phyloP scores from a whole-genome alignment of 2,329 filamentous ascomycete species.

The Penicillium sp. region DNA sequence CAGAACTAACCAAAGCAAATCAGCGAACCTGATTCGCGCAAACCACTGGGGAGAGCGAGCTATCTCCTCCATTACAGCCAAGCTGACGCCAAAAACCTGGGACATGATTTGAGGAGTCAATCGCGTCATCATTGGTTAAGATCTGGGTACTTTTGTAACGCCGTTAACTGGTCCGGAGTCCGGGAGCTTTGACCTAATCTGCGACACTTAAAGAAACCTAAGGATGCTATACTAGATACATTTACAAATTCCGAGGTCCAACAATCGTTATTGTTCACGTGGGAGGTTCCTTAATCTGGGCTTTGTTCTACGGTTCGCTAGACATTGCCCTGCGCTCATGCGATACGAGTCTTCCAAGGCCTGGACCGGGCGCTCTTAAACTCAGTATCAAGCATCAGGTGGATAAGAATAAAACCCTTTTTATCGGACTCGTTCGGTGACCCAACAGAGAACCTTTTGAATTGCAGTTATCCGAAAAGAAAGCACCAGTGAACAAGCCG shows the following conservation, averaged over 20 bases:
- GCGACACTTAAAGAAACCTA: background rate
- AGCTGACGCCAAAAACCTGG: background rate
- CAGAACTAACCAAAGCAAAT: background rate
- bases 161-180: conserved; percentile 12
- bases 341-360: too few species aligned
- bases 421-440: too few species aligned
- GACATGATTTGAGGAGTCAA: background rate
- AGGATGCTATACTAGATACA: background rate
- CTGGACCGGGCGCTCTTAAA: too few species aligned
- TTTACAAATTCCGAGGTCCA: background rate
- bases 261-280: too few species aligned
- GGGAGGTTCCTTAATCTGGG: too few species aligned
- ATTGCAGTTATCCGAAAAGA: too few species aligned
- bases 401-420: too few species aligned
- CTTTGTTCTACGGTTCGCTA: too few species aligned
- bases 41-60: background rate
- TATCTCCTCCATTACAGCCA: background rate
- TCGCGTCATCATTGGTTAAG: background rate
- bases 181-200: conserved; percentile 16
- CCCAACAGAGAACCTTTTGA: too few species aligned
- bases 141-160: conserved; percentile 1
- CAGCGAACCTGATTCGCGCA: background rate
- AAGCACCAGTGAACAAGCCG: too few species aligned
- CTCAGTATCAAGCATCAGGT: too few species aligned
- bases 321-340: too few species aligned